phyloP scores from a whole-genome alignment of 257 asterid species.

The Mentha longifolia region DNA sequence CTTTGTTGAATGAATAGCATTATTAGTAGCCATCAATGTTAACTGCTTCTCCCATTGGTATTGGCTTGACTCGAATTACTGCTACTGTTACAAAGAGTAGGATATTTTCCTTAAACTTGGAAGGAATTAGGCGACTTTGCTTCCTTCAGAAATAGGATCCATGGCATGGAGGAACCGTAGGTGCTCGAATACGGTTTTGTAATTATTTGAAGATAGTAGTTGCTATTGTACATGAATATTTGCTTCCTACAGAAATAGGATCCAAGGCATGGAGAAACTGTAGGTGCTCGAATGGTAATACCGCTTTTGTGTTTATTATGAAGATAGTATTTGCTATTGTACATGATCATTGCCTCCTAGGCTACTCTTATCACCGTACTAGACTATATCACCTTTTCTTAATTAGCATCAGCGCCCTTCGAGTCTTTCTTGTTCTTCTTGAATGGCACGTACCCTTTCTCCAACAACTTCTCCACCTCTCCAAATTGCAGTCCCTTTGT shows the following conservation, averaged over 20 bases:
- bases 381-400: background rate
- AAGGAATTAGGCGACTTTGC: background rate
- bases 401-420: conserved; percentile 26
- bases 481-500: conserved; percentile 69
- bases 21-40: background rate
- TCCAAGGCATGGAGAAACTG: background rate
- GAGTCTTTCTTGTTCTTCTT: conserved; percentile 28
- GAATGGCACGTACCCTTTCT: conserved; percentile 55
- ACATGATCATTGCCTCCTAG: background rate
- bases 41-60: too few relatives aligned
- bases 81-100: background rate
- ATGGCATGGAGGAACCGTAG: background rate
- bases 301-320: background rate
- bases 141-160: background rate
- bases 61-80: too few relatives aligned
- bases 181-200: background rate
- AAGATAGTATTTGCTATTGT: background rate
- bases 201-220: background rate
- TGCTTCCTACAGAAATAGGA: background rate
- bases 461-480: conserved; percentile 63
- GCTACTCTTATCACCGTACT: background rate
- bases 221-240: background rate
- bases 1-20: background rate
- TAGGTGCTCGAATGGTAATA: background rate
- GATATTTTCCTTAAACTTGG: background rate